These are phyloP conservation scores for Gastrodia elata DNA, from an alignment of 106 monocot species.

Conservation along the genomic window DNA sequence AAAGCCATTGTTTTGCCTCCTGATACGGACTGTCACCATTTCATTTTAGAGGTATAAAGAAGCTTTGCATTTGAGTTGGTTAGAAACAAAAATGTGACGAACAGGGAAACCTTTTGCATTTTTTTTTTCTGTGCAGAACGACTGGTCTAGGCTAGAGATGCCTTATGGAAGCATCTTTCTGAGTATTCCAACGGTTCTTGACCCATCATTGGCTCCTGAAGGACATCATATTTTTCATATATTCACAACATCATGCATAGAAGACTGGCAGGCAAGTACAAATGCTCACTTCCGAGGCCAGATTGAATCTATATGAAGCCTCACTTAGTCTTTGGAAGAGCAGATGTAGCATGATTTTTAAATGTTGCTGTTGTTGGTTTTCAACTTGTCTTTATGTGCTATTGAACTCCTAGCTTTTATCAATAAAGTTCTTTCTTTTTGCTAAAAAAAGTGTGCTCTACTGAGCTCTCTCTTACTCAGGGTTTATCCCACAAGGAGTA, in stretches of 20 bases:
- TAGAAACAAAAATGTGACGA: not conserved
- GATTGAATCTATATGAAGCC: not conserved
- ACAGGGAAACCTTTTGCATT: not conserved
- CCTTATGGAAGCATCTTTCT: constrained; percentile 98
- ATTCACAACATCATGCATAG: constrained; percentile 85
- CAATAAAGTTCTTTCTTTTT: too few species aligned
- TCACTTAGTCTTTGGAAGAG: not conserved
- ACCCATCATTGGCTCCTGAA: constrained; percentile 89
- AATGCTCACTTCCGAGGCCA: not conserved
- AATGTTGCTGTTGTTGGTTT: not conserved
- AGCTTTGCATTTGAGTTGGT: not conserved
- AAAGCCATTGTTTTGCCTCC: constrained; percentile 68
- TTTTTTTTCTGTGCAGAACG: constrained; percentile 43
- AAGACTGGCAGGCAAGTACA: constrained; percentile 78
- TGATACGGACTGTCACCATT: constrained; percentile 96
- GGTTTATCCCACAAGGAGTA: constrained; percentile 66
- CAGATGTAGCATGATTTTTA: not conserved
- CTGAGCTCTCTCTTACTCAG: constrained; percentile 18
- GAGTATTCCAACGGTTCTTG: constrained; percentile 96
- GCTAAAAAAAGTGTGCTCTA: too few species aligned
- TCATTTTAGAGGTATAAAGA: constrained; percentile 78
- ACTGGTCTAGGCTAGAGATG: constrained; percentile 71
- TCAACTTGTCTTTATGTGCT: not conserved
- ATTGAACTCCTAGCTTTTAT: too few species aligned
- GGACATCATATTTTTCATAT: constrained; percentile 97